Evolutionary conservation across 805 yeast genomes (phyloP), one percentile per base, ranked within the genome.

Genomic region (Naumovozyma baii): DNA sequence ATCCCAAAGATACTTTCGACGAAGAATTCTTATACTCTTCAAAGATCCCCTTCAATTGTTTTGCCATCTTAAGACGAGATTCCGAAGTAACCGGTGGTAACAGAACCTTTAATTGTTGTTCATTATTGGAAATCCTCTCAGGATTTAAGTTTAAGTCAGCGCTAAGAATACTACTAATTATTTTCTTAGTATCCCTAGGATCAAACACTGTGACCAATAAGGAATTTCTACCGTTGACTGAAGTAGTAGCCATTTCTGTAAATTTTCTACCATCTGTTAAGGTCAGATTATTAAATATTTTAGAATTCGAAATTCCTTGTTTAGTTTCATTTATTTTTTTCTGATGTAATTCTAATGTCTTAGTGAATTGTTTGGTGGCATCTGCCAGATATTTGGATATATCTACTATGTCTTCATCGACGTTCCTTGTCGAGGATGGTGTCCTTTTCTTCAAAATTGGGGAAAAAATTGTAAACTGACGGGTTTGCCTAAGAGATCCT

Each of bases 151-250:
- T 83, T 55, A 84, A 63, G 8, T 74, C 73, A 0, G 88, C 69
- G 1, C 74, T 80, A 43, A 85, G 59, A 15, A 90, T 77, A 0
- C 88, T 70, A 38, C 86, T 78, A 20, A 82, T 71, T 20, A 90
- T 73, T 44, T 73, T 70, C 50, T 84, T 81, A 31, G 76, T 70
- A 48, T 83, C 72, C 38, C 69, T 70, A 5, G 95, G 94, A 53
- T 90, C 96, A 59, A 81, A 90, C 2, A 87, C 88, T 0, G 95
- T 86, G n/a, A 90, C 74, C 25, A 74, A 62, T 38, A 85, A 67
- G 48, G 76, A 69, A 50, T 83, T 72, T 19, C 70, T 67, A 5
- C 90, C 92, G 48, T 80, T 80, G 38, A 76, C 49, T 0, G 81
- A 64, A 2, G 90, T 80, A 44, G 79, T 80, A 1, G 95, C 95